Evolutionary conservation across 768 basidiomycete species (phyloP).

Genomic region (Astraeus odoratus): DNA sequence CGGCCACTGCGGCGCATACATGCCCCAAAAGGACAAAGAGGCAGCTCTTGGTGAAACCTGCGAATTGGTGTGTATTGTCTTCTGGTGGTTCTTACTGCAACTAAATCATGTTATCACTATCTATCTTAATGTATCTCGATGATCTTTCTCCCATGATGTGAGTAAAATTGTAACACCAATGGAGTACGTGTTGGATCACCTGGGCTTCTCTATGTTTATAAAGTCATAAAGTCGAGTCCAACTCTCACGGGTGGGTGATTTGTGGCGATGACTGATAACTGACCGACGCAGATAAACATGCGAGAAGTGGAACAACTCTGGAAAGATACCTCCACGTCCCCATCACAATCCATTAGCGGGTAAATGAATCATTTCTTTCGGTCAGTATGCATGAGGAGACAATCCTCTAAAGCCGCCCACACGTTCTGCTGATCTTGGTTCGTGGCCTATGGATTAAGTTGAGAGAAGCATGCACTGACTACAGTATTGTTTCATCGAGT

Average conservation of each 20-base stretch:
- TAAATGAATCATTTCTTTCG: conserved; percentile 25
- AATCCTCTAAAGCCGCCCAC: conserved; percentile 46
- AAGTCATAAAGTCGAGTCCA: conserved; percentile 66
- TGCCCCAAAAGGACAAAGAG: conserved; percentile 58
- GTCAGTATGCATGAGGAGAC: conserved; percentile 2
- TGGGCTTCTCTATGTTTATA: no score
- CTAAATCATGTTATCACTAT: no score
- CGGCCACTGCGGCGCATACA: conserved; percentile 46
- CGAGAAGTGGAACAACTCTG: conserved; percentile 64
- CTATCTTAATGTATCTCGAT: conserved; percentile 55
- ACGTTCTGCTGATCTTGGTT: conserved; percentile 70
- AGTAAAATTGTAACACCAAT: no score
- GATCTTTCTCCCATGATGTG: conserved; percentile 73
- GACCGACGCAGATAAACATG: conserved; percentile 45
- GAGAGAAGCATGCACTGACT: not conserved
- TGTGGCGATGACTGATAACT: not conserved
- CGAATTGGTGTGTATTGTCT: conserved; percentile 47
- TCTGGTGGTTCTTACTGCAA: no score
- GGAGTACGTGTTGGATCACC: no score
- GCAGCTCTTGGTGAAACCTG: conserved; percentile 61
- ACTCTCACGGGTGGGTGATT: conserved; percentile 68
- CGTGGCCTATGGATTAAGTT: conserved; percentile 6
- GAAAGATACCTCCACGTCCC: conserved; percentile 71
- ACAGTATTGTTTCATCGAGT: conserved; percentile 67
- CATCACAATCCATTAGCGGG: conserved; percentile 74